phyloP scores from a whole-genome alignment of 768 basidiomycete genomes.

The Leccinum uliginosum region DNA sequence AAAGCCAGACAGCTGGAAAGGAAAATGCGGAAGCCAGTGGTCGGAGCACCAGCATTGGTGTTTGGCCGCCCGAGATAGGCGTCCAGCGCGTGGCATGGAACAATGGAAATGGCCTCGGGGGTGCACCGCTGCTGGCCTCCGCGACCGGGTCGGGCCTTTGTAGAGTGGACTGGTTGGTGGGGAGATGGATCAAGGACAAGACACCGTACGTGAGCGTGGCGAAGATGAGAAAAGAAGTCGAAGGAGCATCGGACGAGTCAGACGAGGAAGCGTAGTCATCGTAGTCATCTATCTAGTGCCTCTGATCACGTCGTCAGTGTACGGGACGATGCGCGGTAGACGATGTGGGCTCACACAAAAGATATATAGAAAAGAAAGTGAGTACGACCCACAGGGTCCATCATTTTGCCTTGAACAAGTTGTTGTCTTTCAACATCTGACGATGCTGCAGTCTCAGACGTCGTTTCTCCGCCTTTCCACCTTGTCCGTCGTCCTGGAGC shows the following conservation, averaged over 20 bases:
- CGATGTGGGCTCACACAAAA: background rate
- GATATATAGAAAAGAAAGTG: background rate
- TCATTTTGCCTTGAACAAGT: constrained; percentile 83
- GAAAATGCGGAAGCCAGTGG: constrained; percentile 16
- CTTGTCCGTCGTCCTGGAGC: constrained; percentile 67
- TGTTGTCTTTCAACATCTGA: constrained; percentile 71
- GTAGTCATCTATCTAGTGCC: background rate
- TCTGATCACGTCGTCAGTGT: background rate
- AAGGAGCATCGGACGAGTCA: constrained; percentile 34
- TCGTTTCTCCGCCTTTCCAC: constrained; percentile 58
- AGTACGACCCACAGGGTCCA: background rate
- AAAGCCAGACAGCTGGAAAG: constrained; percentile 27
- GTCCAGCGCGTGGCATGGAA: constrained; percentile 85
- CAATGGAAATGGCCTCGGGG: constrained; percentile 59
- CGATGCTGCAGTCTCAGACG: constrained; percentile 58
- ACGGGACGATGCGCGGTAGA: background rate
- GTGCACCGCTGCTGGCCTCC: constrained; percentile 62
- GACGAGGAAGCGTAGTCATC: constrained; percentile 18
- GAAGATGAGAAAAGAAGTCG: constrained; percentile 58
- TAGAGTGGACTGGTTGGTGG: constrained; percentile 75
- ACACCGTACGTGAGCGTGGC: constrained; percentile 64
- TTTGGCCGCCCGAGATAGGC: constrained; percentile 77
- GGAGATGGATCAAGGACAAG: constrained; percentile 66
- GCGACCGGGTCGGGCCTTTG: constrained; percentile 84
- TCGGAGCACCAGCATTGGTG: constrained; percentile 45